Percentiles rank a stretch among this genome's conserved stretches.
Evolutionary conservation across 345 rosid species (phyloP).

Genomic region (Cardamine chenopodiifolia): DNA sequence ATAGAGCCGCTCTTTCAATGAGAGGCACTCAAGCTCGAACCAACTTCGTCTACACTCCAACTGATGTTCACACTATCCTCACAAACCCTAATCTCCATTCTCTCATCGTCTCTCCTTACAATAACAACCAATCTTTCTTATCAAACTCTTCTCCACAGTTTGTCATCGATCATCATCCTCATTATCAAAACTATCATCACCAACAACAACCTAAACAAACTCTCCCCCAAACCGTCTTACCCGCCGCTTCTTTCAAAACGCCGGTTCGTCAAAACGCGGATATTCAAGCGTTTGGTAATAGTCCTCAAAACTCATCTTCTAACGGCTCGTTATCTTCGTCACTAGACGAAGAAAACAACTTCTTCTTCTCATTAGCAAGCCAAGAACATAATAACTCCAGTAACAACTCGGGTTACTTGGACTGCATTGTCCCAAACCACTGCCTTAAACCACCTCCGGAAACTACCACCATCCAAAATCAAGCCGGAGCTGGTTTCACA

Average conservation of each 20-base stretch:
- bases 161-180: conserved; percentile 45
- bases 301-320: conserved; percentile 50
- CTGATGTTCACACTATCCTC: conserved; percentile 44
- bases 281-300: conserved; percentile 33
- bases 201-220: conserved; percentile 32
- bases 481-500: conserved; percentile 28
- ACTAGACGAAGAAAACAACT: conserved; percentile 49
- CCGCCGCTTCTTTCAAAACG: conserved; percentile 37
- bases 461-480: conserved; percentile 24
- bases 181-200: conserved; percentile 30
- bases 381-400: conserved; percentile 20
- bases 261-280: conserved; percentile 36
- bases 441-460: conserved; percentile 78
- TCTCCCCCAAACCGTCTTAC: conserved; percentile 30
- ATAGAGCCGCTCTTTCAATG: conserved; percentile 95
- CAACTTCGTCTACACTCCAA: conserved; percentile 68
- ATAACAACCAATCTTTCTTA: conserved; percentile 55
- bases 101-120: conserved; percentile 52
- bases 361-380: conserved; percentile 48
- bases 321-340: conserved; percentile 41
- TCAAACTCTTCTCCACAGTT: conserved; percentile 46
- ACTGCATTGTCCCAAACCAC: conserved; percentile 88
- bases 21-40: conserved; percentile 95
- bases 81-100: conserved; percentile 49
- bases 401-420: conserved; percentile 82